Percentiles rank a stretch among this genome's conserved stretches.
Evolutionary conservation across 2,329 filamentous ascomycete species (phyloP).

Genomic region (Colletotrichum echinochloae): DNA sequence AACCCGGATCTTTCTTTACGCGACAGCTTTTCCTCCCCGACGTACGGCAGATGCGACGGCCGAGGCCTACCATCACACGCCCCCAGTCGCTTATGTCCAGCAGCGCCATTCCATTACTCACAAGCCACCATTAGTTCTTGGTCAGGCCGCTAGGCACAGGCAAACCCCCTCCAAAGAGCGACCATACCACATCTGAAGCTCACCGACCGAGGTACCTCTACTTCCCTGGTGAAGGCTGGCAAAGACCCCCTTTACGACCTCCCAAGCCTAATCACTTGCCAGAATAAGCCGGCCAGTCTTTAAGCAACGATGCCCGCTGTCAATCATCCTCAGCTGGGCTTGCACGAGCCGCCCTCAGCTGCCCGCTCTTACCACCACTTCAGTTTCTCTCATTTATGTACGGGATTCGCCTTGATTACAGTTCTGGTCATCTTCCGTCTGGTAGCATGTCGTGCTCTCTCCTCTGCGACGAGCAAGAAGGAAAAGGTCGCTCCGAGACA

Average conservation of each 20-base stretch:
- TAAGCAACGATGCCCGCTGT: constrained; percentile 55
- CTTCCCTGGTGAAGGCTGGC: constrained; percentile 22
- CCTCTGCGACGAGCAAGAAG: constrained; percentile 12
- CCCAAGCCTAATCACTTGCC: constrained; percentile 45
- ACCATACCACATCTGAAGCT: constrained; percentile 35
- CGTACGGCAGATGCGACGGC: constrained; percentile 37
- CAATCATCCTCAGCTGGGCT: constrained; percentile 45
- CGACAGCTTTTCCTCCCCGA: constrained; percentile 29
- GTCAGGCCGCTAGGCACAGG: constrained; percentile 36
- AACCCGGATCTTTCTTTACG: constrained; percentile 25
- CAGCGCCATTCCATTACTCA: constrained; percentile 41
- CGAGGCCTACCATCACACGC: constrained; percentile 37
- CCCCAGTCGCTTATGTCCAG: constrained; percentile 41
- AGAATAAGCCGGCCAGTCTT: constrained; percentile 47
- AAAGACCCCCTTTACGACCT: constrained; percentile 32
- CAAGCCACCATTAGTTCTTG: constrained; percentile 40
- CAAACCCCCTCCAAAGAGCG: constrained; percentile 39
- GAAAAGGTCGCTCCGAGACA: background rate
- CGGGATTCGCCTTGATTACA: constrained; percentile 49
- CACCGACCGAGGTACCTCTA: constrained; percentile 35
- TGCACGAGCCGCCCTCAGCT: constrained; percentile 43
- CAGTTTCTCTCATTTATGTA: constrained; percentile 45
- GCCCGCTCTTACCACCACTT: constrained; percentile 25
- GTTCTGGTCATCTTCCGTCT: constrained; percentile 49
- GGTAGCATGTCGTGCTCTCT: constrained; percentile 11